A percentile compares a stretch with the other conserved stretches of the same genome.
Evolutionary conservation across 192 early-diverging fungal genomes (phyloP).

Genomic region (Entrophospora sp.): DNA sequence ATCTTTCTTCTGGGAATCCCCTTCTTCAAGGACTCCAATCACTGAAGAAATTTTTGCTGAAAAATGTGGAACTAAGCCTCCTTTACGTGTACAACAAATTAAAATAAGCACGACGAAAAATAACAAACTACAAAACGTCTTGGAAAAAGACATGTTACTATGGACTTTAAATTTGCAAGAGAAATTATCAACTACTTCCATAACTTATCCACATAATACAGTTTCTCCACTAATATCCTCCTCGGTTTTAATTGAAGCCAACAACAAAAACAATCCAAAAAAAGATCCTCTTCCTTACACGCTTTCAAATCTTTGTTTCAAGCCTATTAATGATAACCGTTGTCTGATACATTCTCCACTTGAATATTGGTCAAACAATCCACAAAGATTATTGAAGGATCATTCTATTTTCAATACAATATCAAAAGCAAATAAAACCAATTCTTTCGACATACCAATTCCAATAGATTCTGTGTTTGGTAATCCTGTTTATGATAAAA

Average conservation of each 20-base stretch:
- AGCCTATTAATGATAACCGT: not conserved
- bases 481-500: not conserved
- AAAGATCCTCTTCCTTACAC: not conserved
- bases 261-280: too few species aligned
- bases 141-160: conserved; percentile 4
- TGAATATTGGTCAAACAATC: conserved; percentile 32
- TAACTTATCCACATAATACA: not conserved
- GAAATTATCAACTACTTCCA: not conserved
- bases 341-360: conserved; percentile 56
- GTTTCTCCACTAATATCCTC: not conserved
- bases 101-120: conserved; percentile 4
- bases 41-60: not conserved
- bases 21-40: conserved; percentile 24
- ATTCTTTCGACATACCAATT: not conserved
- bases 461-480: not conserved
- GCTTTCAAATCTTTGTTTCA: not conserved
- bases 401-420: not conserved
- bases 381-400: not conserved
- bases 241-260: too few species aligned
- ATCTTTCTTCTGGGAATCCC: conserved; percentile 30
- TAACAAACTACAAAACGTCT: not conserved
- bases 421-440: not conserved
- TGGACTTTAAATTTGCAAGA: not conserved
- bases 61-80: conserved; percentile 6
- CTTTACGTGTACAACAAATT: not conserved